Evolutionary conservation across 768 basidiomycete genomes (phyloP), one percentile per base, ranked within the genome.

Genomic region (Rhodotorula kratochvilovae): DNA sequence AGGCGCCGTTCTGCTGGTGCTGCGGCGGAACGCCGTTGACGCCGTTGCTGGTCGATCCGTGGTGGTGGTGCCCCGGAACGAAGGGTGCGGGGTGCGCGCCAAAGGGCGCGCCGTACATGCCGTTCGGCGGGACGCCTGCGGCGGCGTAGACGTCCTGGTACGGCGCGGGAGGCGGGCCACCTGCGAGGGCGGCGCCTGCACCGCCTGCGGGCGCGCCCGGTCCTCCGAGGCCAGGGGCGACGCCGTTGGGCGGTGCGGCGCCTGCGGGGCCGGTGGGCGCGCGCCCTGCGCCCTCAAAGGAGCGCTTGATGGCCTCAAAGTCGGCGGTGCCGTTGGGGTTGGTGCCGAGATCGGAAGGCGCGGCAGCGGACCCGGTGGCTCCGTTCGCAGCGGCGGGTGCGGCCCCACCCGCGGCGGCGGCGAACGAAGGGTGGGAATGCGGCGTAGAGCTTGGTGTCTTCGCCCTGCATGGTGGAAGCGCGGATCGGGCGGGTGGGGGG

Each of bases 261-360:
- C 7, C 45, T 10, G n/a, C n/a, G 15, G 51, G 12, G 15, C 11
- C n/a, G 1, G 27, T n/a, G 1, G 48, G 48, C n/a, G 25, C 19
- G 23, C 55, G 29, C n/a, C 29, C 5, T 31, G 61, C 56, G 35
- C 61, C 69, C n/a, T 75, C 67, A 42, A 71, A 75, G 33, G 55
- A 62, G 23, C 70, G 60, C 64, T 71, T 75, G 61, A 71, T 68
- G 21, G 74, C 67, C 36, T 71, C 74, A 23, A 71, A 71, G 46
- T 68, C 74, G 64, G 39, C 56, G 19, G 56, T 53, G 16, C 54
- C 58, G 50, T 43, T 53, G 50, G 56, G 23, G 10, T 0, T 1
- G 8, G 23, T 25, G 27, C 19, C 42, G 23, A 66, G 56, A 56
- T 61, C 51, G 16, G 51, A 3, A 27, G 57, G 17, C 11, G 63